Evolutionary conservation across 2,329 filamentous ascomycete genomes (phyloP).

Genomic region (Emmonsiellopsis sp.): DNA sequence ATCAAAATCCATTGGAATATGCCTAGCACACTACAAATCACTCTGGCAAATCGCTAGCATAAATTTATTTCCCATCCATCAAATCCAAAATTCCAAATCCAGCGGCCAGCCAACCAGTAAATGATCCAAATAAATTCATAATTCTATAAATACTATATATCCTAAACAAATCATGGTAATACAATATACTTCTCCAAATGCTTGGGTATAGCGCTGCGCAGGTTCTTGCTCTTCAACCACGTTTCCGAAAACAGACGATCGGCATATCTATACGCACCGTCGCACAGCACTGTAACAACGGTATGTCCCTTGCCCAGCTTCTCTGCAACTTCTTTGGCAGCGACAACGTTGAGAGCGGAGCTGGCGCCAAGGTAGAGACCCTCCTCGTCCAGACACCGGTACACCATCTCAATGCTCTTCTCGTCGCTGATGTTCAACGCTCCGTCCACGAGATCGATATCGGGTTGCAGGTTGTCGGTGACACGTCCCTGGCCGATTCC

Average conservation of each 20-base stretch:
- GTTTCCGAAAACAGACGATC: slow-evolving; percentile 85
- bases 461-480: slow-evolving; percentile 85
- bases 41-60: no score
- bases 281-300: slow-evolving; percentile 87
- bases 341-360: slow-evolving; percentile 88
- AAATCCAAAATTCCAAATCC: neutral
- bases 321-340: slow-evolving; percentile 87
- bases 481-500: slow-evolving; percentile 94
- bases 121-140: neutral
- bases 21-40: no score
- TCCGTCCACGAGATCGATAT: slow-evolving; percentile 76
- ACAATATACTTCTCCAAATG: slow-evolving; percentile 91
- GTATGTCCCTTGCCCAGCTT: slow-evolving; percentile 81
- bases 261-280: slow-evolving; percentile 95
- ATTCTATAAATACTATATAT: neutral
- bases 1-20: no score
- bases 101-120: neutral
- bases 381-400: slow-evolving; percentile 90
- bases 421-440: slow-evolving; percentile 79
- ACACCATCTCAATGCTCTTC: slow-evolving; percentile 96
- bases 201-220: slow-evolving; percentile 72
- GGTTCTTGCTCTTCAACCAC: slow-evolving; percentile 81
- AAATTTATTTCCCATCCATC: neutral
- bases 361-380: slow-evolving; percentile 91
- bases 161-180: slow-evolving; percentile 52